Conservation (phyloP, 257 asterid genomes). For the Agastache rugosa region DNA sequence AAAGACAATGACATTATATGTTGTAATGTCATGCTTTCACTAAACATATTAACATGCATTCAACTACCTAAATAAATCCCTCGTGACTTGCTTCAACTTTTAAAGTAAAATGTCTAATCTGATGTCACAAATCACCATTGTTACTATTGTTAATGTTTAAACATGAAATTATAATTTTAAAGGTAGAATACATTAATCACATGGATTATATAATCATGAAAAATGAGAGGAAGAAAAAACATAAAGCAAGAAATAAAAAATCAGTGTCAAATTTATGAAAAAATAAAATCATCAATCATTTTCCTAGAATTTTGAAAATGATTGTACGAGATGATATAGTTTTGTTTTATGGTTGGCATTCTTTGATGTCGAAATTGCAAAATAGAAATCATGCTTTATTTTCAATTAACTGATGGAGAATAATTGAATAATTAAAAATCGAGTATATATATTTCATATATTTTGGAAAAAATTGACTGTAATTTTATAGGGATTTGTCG, state of each 20-base stretch:
- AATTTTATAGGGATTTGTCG: no score
- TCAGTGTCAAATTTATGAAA: not conserved
- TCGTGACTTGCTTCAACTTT: not conserved
- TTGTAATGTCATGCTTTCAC: not conserved
- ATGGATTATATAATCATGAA: not conserved
- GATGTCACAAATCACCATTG: not conserved
- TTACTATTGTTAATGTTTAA: not conserved
- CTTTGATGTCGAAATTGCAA: not conserved
- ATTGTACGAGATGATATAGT: no score
- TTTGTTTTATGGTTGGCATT: not conserved
- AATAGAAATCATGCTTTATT: not conserved
- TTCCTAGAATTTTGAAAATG: not conserved
- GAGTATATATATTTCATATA: no score
- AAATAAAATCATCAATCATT: not conserved
- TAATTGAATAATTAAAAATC: not conserved
- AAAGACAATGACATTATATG: not conserved
- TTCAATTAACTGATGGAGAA: not conserved
- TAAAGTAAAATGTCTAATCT: not conserved
- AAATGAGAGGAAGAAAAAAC: not conserved
- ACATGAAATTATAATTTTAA: not conserved
- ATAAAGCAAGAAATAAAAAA: not conserved
- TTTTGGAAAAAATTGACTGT: no score
- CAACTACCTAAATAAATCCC: not conserved
- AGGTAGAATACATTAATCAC: not conserved
- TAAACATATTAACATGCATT: slow-evolving; percentile 14